Evolutionary conservation across 2,329 filamentous ascomycete genomes (phyloP).

Genomic region (Aspergillus phoenicis): DNA sequence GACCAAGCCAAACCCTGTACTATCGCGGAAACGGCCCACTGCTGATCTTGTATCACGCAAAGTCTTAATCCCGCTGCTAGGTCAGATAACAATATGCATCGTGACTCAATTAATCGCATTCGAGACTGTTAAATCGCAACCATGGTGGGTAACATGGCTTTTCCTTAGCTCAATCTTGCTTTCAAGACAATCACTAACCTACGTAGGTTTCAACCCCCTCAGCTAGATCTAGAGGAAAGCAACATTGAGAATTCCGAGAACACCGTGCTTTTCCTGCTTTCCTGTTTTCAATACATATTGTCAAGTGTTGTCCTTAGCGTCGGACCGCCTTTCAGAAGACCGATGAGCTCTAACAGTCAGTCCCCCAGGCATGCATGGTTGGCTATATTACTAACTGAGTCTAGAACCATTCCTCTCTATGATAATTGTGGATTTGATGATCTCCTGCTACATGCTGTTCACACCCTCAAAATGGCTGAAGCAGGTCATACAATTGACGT

Average conservation of each 20-base stretch:
- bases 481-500: constrained; percentile 81
- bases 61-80: constrained; percentile 83
- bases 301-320: constrained; percentile 86
- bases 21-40: constrained; percentile 84
- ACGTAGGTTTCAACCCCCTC: constrained; percentile 73
- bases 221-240: constrained; percentile 73
- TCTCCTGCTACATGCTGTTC: constrained; percentile 80
- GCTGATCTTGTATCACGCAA: constrained; percentile 91
- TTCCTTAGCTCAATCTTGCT: background rate
- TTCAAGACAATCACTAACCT: constrained; percentile 19
- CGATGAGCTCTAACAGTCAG: constrained; percentile 76
- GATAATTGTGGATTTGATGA: constrained; percentile 66
- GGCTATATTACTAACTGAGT: background rate
- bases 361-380: constrained; percentile 19
- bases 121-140: constrained; percentile 71
- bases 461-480: constrained; percentile 69
- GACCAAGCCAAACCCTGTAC: constrained; percentile 77
- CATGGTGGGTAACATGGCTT: constrained; percentile 61
- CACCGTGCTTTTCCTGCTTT: constrained; percentile 83
- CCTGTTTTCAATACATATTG: constrained; percentile 93
- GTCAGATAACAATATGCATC: constrained; percentile 83
- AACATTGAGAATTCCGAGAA: constrained; percentile 94
- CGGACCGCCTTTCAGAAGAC: constrained; percentile 85
- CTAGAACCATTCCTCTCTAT: constrained; percentile 81
- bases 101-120: constrained; percentile 75